Evolutionary conservation across 805 yeast species (phyloP).

Genomic region (Pichia exigua): DNA sequence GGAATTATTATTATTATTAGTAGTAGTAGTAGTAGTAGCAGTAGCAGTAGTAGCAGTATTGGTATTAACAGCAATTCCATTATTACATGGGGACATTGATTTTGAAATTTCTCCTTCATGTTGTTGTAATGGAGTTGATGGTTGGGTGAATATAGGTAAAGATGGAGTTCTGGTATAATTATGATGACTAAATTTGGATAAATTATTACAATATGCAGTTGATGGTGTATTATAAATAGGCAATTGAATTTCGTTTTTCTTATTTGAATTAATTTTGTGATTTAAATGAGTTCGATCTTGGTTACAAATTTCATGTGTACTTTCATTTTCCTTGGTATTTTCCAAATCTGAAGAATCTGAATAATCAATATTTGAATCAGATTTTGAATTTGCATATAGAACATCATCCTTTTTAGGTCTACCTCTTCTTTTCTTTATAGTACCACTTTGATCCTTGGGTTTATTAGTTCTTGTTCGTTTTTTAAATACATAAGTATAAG

Average conservation of each 20-base stretch:
- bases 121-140: background rate
- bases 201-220: background rate
- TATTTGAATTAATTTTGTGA: background rate
- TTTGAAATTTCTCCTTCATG: background rate
- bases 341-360: background rate
- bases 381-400: too few relatives aligned
- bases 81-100: too few relatives aligned
- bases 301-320: background rate
- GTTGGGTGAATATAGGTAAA: background rate
- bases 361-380: background rate
- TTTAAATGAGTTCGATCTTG: background rate
- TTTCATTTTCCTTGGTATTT: background rate
- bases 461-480: constrained; percentile 13
- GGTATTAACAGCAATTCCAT: too few relatives aligned
- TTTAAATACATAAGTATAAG: constrained; percentile 29
- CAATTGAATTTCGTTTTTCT: background rate
- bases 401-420: constrained; percentile 7
- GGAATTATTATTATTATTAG: background rate
- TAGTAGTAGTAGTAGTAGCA: background rate
- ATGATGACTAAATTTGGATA: background rate
- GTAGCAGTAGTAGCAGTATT: too few relatives aligned
- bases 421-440: constrained; percentile 9
- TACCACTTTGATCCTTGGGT: background rate
- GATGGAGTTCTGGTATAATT: background rate
- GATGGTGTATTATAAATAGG: background rate